phyloP scores from a whole-genome alignment of 2,329 filamentous ascomycete genomes.

The Alternaria alternata region DNA sequence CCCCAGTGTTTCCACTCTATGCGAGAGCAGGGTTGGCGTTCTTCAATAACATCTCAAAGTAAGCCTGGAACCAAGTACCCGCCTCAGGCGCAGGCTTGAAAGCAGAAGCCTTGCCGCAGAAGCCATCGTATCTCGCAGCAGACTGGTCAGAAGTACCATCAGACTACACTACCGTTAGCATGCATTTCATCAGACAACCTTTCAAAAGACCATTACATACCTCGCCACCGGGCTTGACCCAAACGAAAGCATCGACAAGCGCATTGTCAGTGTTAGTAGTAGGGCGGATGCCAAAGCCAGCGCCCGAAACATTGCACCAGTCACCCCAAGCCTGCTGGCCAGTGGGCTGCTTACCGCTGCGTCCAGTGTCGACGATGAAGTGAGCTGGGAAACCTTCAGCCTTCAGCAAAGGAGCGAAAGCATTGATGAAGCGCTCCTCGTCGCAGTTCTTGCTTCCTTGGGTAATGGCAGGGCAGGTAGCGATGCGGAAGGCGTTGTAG shows the following conservation, averaged over 20 bases:
- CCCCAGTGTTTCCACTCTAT: background rate
- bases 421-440: slow-evolving; percentile 62
- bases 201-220: slow-evolving; percentile 11
- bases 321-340: slow-evolving; percentile 66
- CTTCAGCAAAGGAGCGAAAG: slow-evolving; percentile 59
- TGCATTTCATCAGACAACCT: background rate
- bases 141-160: slow-evolving; percentile 56
- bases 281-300: slow-evolving; percentile 71
- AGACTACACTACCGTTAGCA: slow-evolving; percentile 20
- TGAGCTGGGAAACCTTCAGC: slow-evolving; percentile 60
- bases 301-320: slow-evolving; percentile 72
- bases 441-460: slow-evolving; percentile 60
- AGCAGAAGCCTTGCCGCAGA: slow-evolving; percentile 63
- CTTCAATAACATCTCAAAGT: slow-evolving; percentile 47
- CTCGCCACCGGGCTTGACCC: slow-evolving; percentile 73
- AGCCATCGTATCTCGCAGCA: slow-evolving; percentile 62
- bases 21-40: slow-evolving; percentile 47
- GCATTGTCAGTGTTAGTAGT: slow-evolving; percentile 67
- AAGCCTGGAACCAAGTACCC: slow-evolving; percentile 69
- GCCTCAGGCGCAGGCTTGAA: slow-evolving; percentile 73
- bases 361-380: slow-evolving; percentile 63
- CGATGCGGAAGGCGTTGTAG: slow-evolving; percentile 64
- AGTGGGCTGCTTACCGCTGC: slow-evolving; percentile 69
- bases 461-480: slow-evolving; percentile 56
- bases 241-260: slow-evolving; percentile 72